Base-by-base conservation (phyloP, 192 early-diverging fungal species). In the Coemansia sp. region DNA sequence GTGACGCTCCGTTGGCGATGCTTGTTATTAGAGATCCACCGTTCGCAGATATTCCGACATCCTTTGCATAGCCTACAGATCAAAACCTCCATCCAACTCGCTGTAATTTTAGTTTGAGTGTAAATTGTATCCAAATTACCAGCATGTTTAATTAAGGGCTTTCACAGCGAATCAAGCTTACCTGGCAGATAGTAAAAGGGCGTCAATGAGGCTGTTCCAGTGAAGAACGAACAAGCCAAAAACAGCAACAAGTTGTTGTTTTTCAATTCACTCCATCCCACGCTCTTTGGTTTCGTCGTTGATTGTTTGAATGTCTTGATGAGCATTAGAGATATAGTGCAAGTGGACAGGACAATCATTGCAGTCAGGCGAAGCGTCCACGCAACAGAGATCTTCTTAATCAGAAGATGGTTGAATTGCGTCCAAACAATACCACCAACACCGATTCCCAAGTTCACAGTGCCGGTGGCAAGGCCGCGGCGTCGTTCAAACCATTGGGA, bases 391-490 rank as follows among this genome's bases (percentile, higher is more conserved):
- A 88, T 40, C 7, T 43, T 62, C 26, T 75, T 71, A 29, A 92
- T 79, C 13, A 92, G 76, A 29, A 69, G 31, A 26, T 82, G 84
- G 61, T 82, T 81, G 25, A 91, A 71, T n/a, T 84, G 84, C 1
- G 86, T 77, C 63, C 90, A 74, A 21, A 85, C 79, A 9, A 93
- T 71, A 2, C 90, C 91, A 40, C 92, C 92, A 51, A 91, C 67
- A 18, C 92, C 92, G 10, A 84, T 79, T 3, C 92, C 92, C 45
- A 88, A 61, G 25, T 78, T 73, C n/a, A 83, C 78, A 33, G 84
- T 75, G 9, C 88, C 88, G 1, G 84, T 59, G 4, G 88, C 88
- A 13, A 86, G 46, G 3, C 84, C 86, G 40, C 84, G 77, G 12
- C 80, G 75, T 56, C 68, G 82, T 20, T 81, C 79, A 71, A 86